Evolutionary conservation across 1,284 basidiomycete genomes (phyloP).

Genomic region (Microbotryum saponariae): DNA sequence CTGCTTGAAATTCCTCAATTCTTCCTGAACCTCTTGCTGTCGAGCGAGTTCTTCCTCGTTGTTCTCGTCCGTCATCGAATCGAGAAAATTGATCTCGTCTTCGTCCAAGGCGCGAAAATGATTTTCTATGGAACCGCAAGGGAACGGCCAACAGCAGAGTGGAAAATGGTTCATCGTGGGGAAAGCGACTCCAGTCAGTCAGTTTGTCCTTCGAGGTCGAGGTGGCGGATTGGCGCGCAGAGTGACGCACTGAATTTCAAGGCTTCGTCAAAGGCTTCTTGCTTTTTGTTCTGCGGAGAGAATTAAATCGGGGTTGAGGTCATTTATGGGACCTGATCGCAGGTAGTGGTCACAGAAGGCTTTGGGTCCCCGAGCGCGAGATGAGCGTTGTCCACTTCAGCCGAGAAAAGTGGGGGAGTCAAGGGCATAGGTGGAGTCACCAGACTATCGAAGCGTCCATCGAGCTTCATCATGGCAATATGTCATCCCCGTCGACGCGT

Average conservation of each 20-base stretch:
- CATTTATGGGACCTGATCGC: neutral
- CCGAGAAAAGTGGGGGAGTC: no score
- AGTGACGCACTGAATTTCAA: conserved; percentile 63
- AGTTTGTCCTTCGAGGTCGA: no score
- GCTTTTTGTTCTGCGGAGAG: conserved; percentile 48
- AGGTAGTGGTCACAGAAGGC: no score
- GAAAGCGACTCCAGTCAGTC: neutral
- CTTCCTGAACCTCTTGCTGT: conserved; percentile 67
- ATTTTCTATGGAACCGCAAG: conserved; percentile 52
- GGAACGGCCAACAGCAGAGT: neutral
- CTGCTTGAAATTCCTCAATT: conserved; percentile 70
- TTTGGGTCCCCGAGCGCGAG: no score
- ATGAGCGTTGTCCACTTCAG: no score
- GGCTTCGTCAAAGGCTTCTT: conserved; percentile 89
- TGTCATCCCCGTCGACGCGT: no score
- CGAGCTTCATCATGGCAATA: no score
- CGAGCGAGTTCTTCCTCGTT: conserved; percentile 64
- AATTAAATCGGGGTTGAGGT: neutral
- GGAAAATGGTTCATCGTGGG: neutral
- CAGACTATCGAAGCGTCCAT: no score
- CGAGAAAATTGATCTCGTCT: conserved; percentile 78
- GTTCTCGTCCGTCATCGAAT: conserved; percentile 67
- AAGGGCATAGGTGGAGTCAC: no score
- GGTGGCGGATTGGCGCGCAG: neutral
- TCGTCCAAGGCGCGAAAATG: conserved; percentile 85